A percentile compares a stretch with the other conserved stretches of the same genome.
These are phyloP conservation scores for Gamsiella multidivaricata DNA, from an alignment of 192 early-diverging fungal species.

Conservation along the genomic window DNA sequence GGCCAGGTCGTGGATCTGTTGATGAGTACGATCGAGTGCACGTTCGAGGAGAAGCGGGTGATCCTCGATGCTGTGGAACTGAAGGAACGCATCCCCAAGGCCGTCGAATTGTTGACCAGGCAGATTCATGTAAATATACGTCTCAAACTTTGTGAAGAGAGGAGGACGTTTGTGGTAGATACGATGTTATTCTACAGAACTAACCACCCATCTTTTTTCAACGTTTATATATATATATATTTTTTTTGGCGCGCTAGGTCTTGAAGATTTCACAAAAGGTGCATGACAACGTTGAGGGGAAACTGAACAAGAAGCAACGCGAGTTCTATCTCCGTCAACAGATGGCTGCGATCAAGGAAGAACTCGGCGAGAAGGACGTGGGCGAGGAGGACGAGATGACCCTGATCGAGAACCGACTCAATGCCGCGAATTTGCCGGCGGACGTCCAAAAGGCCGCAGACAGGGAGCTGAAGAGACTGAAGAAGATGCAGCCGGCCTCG, in stretches of 20 bases:
- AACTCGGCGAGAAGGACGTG: slow-evolving; percentile 76
- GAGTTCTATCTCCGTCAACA: slow-evolving; percentile 86
- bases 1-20: slow-evolving; percentile 76
- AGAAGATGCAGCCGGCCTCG: slow-evolving; percentile 75
- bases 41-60: slow-evolving; percentile 73
- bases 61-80: slow-evolving; percentile 68
- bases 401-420: slow-evolving; percentile 65
- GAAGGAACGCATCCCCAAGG: slow-evolving; percentile 65
- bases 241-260: slow-evolving; percentile 54
- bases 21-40: slow-evolving; percentile 76
- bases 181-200: too few species aligned
- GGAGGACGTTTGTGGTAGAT: too few species aligned
- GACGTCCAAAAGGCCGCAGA: slow-evolving; percentile 68
- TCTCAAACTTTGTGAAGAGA: too few species aligned
- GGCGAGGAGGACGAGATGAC: slow-evolving; percentile 74
- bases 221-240: neutral
- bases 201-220: neutral
- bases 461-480: slow-evolving; percentile 76
- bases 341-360: slow-evolving; percentile 85
- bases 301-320: slow-evolving; percentile 82
- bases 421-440: slow-evolving; percentile 67
- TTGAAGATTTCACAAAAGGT: slow-evolving; percentile 84
- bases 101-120: slow-evolving; percentile 71
- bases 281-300: slow-evolving; percentile 75
- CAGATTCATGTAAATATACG: slow-evolving; percentile 69